These are phyloP conservation scores for Fusarium sublunatum DNA, from an alignment of 2,329 filamentous ascomycete genomes.

Conservation along the genomic window DNA sequence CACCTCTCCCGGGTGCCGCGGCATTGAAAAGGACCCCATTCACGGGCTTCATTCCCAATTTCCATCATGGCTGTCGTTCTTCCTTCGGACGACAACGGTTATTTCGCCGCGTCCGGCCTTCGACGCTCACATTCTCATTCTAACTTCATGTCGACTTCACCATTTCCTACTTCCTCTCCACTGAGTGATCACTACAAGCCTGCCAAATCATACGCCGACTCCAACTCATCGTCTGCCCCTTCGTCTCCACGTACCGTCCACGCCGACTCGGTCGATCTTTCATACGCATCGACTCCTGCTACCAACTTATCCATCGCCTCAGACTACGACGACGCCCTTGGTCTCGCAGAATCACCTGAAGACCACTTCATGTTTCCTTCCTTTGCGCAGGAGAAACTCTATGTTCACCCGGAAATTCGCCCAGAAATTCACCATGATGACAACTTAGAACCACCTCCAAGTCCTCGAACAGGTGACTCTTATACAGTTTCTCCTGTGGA, in stretches of 20 bases:
- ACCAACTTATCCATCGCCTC: slow-evolving; percentile 72
- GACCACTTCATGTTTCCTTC: slow-evolving; percentile 61
- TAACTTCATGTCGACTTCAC: slow-evolving; percentile 60
- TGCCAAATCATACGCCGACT: slow-evolving; percentile 58
- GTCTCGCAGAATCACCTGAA: slow-evolving; percentile 57
- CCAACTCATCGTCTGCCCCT: slow-evolving; percentile 64
- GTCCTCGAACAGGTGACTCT: slow-evolving; percentile 62
- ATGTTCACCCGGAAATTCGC: slow-evolving; percentile 47
- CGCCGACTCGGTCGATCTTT: slow-evolving; percentile 65
- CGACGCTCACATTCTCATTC: slow-evolving; percentile 71
- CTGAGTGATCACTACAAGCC: slow-evolving; percentile 61
- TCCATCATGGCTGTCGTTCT: slow-evolving; percentile 66
- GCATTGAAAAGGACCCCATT: slow-evolving; percentile 39
- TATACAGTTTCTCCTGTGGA: slow-evolving; percentile 66
- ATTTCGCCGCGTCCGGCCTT: slow-evolving; percentile 65
- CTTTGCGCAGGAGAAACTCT: slow-evolving; percentile 61
- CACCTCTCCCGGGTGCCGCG: slow-evolving; percentile 38
- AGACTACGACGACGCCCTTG: slow-evolving; percentile 63
- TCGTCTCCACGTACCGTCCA: slow-evolving; percentile 66
- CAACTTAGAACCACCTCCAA: slow-evolving; percentile 62
- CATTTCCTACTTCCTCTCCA: slow-evolving; percentile 59
- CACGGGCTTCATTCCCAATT: slow-evolving; percentile 35
- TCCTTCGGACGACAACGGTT: slow-evolving; percentile 66
- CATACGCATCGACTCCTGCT: slow-evolving; percentile 71
- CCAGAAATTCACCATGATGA: slow-evolving; percentile 48